phyloP scores from a whole-genome alignment of 225 moss, liverwort and hornwort species.

The Straminergon stramineum region DNA sequence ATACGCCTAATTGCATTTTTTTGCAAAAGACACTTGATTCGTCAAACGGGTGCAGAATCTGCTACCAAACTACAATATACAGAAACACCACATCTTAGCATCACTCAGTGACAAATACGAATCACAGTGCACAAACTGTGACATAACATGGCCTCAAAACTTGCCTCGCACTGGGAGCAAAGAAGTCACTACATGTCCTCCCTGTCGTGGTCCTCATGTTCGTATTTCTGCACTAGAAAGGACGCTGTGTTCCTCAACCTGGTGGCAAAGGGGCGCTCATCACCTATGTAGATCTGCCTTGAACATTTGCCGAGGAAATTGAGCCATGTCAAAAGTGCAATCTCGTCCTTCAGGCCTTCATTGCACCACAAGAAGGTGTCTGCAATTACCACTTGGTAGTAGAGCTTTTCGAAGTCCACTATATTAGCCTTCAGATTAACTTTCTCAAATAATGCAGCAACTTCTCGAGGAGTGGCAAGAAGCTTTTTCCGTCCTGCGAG shows the following conservation, averaged over 20 bases:
- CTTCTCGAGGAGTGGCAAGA: constrained; percentile 21
- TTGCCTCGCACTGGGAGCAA: neutral
- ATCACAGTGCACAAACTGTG: neutral
- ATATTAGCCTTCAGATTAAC: constrained; percentile 28
- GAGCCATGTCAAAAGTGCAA: constrained; percentile 20
- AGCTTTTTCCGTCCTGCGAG: neutral
- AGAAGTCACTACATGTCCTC: neutral
- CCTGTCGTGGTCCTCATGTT: constrained; percentile 18
- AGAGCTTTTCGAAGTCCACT: constrained; percentile 26
- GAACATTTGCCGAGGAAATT: constrained; percentile 32
- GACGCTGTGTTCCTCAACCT: constrained; percentile 39
- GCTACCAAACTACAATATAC: neutral
- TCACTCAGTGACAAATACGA: neutral
- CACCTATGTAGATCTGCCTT: constrained; percentile 34
- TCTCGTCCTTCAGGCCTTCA: constrained; percentile 18
- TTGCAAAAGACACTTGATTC: neutral
- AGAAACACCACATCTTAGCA: neutral
- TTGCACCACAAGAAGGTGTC: constrained; percentile 42
- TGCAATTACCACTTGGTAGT: constrained; percentile 34
- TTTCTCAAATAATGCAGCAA: constrained; percentile 19
- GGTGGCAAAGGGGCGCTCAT: constrained; percentile 49
- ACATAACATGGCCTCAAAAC: neutral
- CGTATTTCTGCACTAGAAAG: constrained; percentile 41
- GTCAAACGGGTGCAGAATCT: neutral
- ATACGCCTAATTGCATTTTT: neutral